Percentiles rank a stretch among this genome's conserved stretches.
Conservation (phyloP, 768 basidiomycete species). For the Termitomyces sp. region DNA sequence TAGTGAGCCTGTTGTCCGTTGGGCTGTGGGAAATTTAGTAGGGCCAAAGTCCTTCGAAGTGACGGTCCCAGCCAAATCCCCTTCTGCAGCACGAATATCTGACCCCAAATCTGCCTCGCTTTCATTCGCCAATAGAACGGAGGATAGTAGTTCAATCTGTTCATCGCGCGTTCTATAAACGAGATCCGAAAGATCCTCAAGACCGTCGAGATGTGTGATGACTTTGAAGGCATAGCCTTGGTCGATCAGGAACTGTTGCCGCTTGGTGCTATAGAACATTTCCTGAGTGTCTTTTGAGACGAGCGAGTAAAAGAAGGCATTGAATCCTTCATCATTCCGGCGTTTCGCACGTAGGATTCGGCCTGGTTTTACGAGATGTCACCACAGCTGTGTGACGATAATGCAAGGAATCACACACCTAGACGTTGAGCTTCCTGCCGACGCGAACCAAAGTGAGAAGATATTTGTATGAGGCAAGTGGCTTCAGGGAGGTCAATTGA, state of each 20-base stretch:
- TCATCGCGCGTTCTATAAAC: constrained; percentile 91
- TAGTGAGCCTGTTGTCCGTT: constrained; percentile 79
- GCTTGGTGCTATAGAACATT: constrained; percentile 99
- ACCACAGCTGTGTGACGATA: constrained; percentile 8
- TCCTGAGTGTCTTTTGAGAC: constrained; percentile 99
- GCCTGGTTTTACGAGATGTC: constrained; percentile 40
- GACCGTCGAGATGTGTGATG: constrained; percentile 94
- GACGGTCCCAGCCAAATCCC: constrained; percentile 81
- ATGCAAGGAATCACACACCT: constrained; percentile 43
- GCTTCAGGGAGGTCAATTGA: constrained; percentile 99
- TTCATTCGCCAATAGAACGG: constrained; percentile 89
- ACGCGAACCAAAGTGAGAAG: constrained; percentile 97
- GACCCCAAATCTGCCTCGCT: constrained; percentile 84
- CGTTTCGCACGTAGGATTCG: constrained; percentile 97
- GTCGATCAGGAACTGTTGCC: constrained; percentile 98
- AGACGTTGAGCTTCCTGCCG: constrained; percentile 97
- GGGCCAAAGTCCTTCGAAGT: constrained; percentile 87
- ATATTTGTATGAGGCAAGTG: constrained; percentile 98
- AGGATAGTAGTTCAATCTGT: constrained; percentile 94
- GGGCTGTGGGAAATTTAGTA: constrained; percentile 61
- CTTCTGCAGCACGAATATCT: constrained; percentile 80
- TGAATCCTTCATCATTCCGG: constrained; percentile 98
- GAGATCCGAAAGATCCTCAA: constrained; percentile 80
- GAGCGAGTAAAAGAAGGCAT: constrained; percentile 98
- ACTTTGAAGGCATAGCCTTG: constrained; percentile 99